phyloP scores from a whole-genome alignment of 2,329 filamentous ascomycete genomes.

The Phialocephala sp. region DNA sequence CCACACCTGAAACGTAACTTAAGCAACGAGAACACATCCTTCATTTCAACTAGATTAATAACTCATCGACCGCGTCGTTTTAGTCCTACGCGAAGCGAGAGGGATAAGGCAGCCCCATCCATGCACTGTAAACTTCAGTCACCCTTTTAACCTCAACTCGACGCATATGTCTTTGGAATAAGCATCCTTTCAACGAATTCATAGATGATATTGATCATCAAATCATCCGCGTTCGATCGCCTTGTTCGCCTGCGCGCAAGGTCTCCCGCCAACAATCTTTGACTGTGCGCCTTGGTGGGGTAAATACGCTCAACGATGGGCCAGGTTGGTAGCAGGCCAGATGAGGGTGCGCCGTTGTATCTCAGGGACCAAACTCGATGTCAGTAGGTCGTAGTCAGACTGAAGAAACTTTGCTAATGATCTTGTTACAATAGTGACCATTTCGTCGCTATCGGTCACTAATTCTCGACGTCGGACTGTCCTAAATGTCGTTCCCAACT shows the following conservation, averaged over 20 bases:
- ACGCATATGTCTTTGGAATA: conserved; percentile 35
- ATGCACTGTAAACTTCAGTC: neutral
- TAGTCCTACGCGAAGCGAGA: conserved; percentile 12
- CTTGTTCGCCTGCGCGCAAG: conserved; percentile 27
- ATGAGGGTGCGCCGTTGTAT: conserved; percentile 81
- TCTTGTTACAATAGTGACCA: conserved; percentile 67
- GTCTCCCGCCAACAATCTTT: conserved; percentile 17
- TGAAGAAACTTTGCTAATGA: conserved; percentile 21
- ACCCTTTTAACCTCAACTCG: conserved; percentile 15
- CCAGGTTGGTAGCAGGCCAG: conserved; percentile 85
- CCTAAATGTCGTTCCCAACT: conserved; percentile 81
- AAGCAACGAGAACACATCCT: neutral
- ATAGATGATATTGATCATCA: conserved; percentile 40
- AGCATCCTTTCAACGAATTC: conserved; percentile 32
- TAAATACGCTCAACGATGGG: conserved; percentile 70
- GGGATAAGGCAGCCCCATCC: conserved; percentile 1
- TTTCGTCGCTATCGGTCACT: conserved; percentile 82
- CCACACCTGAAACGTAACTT: conserved; percentile 15
- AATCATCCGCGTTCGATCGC: conserved; percentile 35
- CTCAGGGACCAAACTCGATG: conserved; percentile 91
- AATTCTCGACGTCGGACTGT: conserved; percentile 80
- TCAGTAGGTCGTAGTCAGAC: conserved; percentile 54
- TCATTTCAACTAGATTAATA: conserved; percentile 16
- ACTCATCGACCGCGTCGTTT: neutral
- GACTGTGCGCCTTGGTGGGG: conserved; percentile 38